Base-by-base conservation (phyloP, 2,329 filamentous ascomycete genomes). In the Phyllosticta ampelicida region DNA sequence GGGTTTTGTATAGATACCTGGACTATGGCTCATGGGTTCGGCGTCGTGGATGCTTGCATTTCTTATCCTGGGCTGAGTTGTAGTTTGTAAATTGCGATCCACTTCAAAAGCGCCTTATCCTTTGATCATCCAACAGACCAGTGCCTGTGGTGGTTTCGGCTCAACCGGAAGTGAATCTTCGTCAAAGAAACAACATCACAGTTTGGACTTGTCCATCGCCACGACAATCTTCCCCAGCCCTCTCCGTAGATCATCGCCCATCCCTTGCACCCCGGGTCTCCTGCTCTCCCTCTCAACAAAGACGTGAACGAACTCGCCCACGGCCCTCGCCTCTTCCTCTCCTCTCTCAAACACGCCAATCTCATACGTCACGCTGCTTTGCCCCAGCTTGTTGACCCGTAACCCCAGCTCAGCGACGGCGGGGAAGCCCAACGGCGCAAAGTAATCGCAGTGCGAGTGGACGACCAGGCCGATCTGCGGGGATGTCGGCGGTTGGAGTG, bases 281-380 rank as follows among this genome's bases (percentile, higher is more conserved):
- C 86, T 83, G 16, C 82, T 86, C 44, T 79, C 78, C 55, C 88
- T 80, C 60, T 91, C 83, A n/a, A 95, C 87, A 74, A 92, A 95
- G 10, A 96, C 89, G 69, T 96, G 91, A 13, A 90, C 80, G 68
- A 94, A 90, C 65, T 87, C 86, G 1, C 90, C 90, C 0, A 96
- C 90, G 10, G 90, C 89, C 68, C 87, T 89, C 9, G 94, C 89
- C 19, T 80, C 76, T 1, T 89, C 83, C 2, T 85, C 75, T 0
- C 86, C 89, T 60, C 82, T 79, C 68, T 89, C 85, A 66, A 96
- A 97, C 1, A 97, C 79, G 0, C 85, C 94, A 60, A 95, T 83
- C 69, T 97, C 92, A 68, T 96, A 97, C 11, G 84, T 88, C 9
- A 95, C 90, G 66, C 90, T 96, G 23, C 88, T 90, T 64, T 83